phyloP scores from a whole-genome alignment of 352 stramenopile genomes.

The Phytopythium helicoides region DNA sequence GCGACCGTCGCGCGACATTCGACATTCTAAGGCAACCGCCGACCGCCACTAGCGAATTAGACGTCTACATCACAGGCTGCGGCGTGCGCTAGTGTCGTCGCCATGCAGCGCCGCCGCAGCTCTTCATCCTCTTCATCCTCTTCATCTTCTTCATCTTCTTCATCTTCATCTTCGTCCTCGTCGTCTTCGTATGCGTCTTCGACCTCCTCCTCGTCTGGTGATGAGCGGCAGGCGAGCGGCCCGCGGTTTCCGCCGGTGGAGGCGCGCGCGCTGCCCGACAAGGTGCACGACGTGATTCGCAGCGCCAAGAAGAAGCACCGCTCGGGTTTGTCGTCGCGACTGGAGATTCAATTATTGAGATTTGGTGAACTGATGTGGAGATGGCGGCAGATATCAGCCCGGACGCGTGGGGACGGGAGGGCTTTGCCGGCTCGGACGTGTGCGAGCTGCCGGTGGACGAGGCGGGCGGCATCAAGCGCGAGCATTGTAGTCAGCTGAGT shows the following conservation, averaged over 20 bases:
- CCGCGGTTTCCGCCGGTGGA: conserved; percentile 54
- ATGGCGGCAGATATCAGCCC: conserved; percentile 81
- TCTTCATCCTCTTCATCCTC: no score
- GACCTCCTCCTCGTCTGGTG: conserved; percentile 25
- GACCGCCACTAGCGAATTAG: no score
- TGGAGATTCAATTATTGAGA: not conserved
- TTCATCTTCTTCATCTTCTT: no score
- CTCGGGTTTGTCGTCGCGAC: conserved; percentile 35
- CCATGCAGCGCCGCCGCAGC: conserved; percentile 8
- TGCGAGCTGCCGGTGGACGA: conserved; percentile 74
- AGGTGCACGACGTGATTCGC: conserved; percentile 43
- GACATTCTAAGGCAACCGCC: no score
- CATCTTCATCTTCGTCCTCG: conserved; percentile 39
- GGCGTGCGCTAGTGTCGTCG: no score
- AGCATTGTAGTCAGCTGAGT: conserved; percentile 72
- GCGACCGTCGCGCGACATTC: no score
- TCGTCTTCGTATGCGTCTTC: conserved; percentile 24
- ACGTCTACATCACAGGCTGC: no score
- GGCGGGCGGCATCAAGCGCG: conserved; percentile 60
- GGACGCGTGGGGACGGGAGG: conserved; percentile 64
- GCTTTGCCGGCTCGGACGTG: conserved; percentile 79
- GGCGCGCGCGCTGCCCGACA: conserved; percentile 39
- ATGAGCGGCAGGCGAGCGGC: conserved; percentile 13
- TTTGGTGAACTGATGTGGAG: no score
- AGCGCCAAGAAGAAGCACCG: conserved; percentile 73